phyloP scores from a whole-genome alignment of 2,329 filamentous ascomycete species.

The Cryphonectria carpinicola region DNA sequence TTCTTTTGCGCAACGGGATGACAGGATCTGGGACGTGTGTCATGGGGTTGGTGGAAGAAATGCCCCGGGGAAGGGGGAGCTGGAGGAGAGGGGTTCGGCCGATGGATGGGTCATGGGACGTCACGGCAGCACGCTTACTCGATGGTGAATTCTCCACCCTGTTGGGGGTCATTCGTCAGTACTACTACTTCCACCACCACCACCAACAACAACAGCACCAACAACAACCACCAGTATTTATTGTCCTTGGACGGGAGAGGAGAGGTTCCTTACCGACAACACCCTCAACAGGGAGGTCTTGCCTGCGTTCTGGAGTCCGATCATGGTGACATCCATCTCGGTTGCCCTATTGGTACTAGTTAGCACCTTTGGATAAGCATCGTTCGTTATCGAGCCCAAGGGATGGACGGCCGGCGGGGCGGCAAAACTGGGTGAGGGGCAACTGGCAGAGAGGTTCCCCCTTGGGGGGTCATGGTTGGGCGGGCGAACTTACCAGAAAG shows the following conservation, averaged over 20 bases:
- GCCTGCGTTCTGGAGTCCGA: conserved; percentile 95
- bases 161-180: conserved; percentile 34
- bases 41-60: conserved; percentile 28
- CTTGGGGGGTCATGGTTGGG: background rate
- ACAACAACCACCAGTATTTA: background rate
- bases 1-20: conserved; percentile 34
- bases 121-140: conserved; percentile 70
- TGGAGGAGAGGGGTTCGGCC: conserved; percentile 21
- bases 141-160: conserved; percentile 98
- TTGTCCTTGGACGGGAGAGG: background rate
- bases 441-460: conserved; percentile 28
- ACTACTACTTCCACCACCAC: background rate
- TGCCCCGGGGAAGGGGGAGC: background rate
- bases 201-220: background rate
- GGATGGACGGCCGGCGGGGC: conserved; percentile 14
- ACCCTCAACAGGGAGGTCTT: conserved; percentile 95
- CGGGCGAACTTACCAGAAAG: conserved; percentile 78
- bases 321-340: conserved; percentile 99
- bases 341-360: conserved; percentile 70
- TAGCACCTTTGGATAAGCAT: conserved; percentile 19
- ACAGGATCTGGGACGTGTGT: conserved; percentile 21
- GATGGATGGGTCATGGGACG: conserved; percentile 29
- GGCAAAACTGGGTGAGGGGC: conserved; percentile 33
- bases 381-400: background rate
- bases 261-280: conserved; percentile 75